These are phyloP conservation scores for Bipolaris victoriae DNA, from an alignment of 2,329 filamentous ascomycete species.

Conservation along the genomic window DNA sequence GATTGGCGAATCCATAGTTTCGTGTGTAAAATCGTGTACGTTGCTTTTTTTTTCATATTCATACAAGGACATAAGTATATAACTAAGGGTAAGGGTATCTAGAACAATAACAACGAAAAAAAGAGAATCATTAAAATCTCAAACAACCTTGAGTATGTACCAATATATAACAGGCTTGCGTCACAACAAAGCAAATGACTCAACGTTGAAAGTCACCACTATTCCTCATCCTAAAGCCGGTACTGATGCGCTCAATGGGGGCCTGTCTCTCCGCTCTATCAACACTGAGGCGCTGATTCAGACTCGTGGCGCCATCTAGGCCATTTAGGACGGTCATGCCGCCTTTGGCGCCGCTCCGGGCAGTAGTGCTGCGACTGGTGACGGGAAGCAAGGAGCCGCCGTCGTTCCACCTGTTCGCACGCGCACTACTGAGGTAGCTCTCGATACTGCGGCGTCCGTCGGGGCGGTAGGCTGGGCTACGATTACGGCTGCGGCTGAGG, in stretches of 20 bases:
- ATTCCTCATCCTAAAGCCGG: conserved; percentile 42
- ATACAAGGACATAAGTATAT: too few relatives aligned
- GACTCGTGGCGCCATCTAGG: conserved; percentile 16
- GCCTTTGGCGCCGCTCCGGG: conserved; percentile 22
- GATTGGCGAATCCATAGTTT: too few relatives aligned
- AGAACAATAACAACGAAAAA: too few relatives aligned
- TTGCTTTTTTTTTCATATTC: too few relatives aligned
- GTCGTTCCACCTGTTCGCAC: conserved; percentile 13
- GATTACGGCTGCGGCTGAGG: conserved; percentile 33
- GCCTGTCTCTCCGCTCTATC: conserved; percentile 27
- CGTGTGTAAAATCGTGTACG: too few relatives aligned
- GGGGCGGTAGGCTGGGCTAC: conserved; percentile 30
- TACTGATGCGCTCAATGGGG: conserved; percentile 38
- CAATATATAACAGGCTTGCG: too few relatives aligned
- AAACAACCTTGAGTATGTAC: too few relatives aligned
- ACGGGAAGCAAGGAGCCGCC: conserved; percentile 34
- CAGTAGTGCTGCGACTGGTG: conserved; percentile 43
- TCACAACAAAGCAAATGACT: neutral
- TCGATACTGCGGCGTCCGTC: conserved; percentile 36
- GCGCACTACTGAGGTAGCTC: conserved; percentile 33
- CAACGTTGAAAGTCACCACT: conserved; percentile 39
- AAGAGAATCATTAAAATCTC: too few relatives aligned
- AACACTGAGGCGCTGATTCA: conserved; percentile 25
- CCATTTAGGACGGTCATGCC: conserved; percentile 15
- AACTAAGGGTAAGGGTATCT: too few relatives aligned